Evolutionary conservation across 1,139 yeast species (phyloP).

Genomic region (Hansenula sp.): DNA sequence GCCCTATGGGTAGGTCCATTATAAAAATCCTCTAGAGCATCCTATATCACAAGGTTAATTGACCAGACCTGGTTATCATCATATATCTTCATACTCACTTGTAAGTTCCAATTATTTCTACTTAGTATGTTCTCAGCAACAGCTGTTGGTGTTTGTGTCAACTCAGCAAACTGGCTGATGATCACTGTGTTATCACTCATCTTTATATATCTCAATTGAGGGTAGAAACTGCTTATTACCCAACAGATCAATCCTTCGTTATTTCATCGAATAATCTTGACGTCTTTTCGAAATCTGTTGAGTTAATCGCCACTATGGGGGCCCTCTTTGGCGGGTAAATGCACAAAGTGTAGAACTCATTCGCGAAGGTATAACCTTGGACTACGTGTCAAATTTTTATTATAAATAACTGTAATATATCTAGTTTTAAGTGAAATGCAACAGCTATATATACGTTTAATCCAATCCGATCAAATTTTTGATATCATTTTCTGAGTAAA

Average conservation of each 20-base stretch:
- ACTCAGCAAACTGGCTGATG: slow-evolving; percentile 49
- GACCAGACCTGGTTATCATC: neutral
- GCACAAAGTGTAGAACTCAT: neutral
- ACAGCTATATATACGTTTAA: neutral
- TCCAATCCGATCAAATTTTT: neutral
- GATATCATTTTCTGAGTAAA: neutral
- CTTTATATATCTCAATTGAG: neutral
- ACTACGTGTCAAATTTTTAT: no score
- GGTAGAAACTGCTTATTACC: no score
- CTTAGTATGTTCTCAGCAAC: slow-evolving; percentile 40
- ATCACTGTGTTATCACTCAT: slow-evolving; percentile 18
- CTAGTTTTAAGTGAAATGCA: no score
- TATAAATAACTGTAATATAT: no score
- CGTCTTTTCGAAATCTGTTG: neutral
- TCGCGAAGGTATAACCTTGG: neutral
- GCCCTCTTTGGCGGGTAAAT: no score
- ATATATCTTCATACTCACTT: slow-evolving; percentile 16
- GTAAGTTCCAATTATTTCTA: slow-evolving; percentile 35
- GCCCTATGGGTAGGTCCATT: slow-evolving; percentile 14
- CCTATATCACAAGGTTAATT: slow-evolving; percentile 6
- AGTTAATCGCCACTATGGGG: slow-evolving; percentile 1
- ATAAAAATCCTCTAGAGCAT: slow-evolving; percentile 29
- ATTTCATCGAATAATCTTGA: no score
- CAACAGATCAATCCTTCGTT: no score
- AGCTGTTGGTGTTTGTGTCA: slow-evolving; percentile 40